phyloP scores from a whole-genome alignment of 139 green algal species.

The Tetratostichococcus sp. region DNA sequence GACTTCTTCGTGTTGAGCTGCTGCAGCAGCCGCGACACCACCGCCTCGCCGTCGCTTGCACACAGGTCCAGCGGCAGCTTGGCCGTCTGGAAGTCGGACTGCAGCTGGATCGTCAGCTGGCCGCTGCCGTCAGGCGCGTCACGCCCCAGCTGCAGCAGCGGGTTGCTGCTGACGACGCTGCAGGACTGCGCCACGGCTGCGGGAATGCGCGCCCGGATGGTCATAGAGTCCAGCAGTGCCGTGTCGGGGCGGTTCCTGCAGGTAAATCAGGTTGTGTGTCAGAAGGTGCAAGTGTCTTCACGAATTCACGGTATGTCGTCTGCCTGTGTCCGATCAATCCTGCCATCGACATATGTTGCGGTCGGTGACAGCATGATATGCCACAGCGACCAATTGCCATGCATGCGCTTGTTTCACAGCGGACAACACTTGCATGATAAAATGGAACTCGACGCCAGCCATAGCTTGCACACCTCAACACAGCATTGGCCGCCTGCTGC shows the following conservation, averaged over 20 bases:
- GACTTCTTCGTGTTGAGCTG: no score
- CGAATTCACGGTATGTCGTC: no score
- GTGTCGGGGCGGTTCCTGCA: background rate
- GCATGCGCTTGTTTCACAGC: no score
- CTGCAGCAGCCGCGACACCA: constrained; percentile 41
- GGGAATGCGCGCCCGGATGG: background rate
- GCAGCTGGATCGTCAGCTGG: background rate
- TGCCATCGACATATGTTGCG: no score
- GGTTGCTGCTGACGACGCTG: background rate
- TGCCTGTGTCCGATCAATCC: no score
- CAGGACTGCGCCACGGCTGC: background rate
- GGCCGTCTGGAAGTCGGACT: background rate
- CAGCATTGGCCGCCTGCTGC: background rate
- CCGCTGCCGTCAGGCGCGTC: background rate
- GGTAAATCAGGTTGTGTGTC: no score
- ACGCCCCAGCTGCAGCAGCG: background rate
- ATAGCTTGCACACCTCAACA: background rate
- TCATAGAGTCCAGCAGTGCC: background rate
- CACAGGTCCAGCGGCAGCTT: background rate
- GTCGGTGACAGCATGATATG: no score
- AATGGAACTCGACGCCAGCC: no score
- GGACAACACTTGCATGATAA: no score
- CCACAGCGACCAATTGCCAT: no score
- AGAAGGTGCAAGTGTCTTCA: no score
- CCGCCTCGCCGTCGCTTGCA: constrained; percentile 55